Conservation (phyloP, 106 monocot species). For the Chionographis japonica region DNA sequence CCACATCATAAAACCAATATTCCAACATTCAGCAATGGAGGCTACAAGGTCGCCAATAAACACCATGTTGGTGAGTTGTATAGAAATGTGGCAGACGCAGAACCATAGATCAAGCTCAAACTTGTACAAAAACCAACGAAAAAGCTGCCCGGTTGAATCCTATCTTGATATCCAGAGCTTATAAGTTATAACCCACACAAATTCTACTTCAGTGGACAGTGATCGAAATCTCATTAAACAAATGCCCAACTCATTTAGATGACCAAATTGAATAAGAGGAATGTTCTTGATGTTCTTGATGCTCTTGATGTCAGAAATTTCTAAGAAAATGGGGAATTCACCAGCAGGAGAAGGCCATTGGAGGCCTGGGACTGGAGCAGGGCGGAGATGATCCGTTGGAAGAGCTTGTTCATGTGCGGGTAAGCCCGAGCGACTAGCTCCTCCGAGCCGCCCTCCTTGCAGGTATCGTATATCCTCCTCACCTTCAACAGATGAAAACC, state of each 20-base stretch:
- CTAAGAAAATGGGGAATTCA: neutral
- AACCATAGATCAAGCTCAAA: neutral
- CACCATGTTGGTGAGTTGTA: too few species aligned
- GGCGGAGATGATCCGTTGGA: conserved; percentile 60
- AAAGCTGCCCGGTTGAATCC: neutral
- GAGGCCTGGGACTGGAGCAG: conserved; percentile 58
- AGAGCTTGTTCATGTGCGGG: conserved; percentile 83
- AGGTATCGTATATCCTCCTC: conserved; percentile 66
- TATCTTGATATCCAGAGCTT: too few species aligned
- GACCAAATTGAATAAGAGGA: too few species aligned
- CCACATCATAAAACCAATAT: neutral
- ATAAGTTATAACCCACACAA: too few species aligned
- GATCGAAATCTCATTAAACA: too few species aligned
- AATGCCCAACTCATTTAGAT: too few species aligned
- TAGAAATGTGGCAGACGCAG: neutral
- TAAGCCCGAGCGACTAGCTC: conserved; percentile 77
- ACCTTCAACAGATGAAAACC: conserved; percentile 28
- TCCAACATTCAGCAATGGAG: too few species aligned
- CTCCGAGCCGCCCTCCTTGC: conserved; percentile 63
- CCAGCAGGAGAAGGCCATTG: conserved; percentile 67
- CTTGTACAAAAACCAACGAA: neutral
- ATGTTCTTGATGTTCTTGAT: too few species aligned
- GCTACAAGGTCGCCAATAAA: too few species aligned
- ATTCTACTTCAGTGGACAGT: too few species aligned
- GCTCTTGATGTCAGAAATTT: too few species aligned